Evolutionary conservation across 1,284 basidiomycete species (phyloP).

Genomic region (Cutaneotrichosporon sp.): DNA sequence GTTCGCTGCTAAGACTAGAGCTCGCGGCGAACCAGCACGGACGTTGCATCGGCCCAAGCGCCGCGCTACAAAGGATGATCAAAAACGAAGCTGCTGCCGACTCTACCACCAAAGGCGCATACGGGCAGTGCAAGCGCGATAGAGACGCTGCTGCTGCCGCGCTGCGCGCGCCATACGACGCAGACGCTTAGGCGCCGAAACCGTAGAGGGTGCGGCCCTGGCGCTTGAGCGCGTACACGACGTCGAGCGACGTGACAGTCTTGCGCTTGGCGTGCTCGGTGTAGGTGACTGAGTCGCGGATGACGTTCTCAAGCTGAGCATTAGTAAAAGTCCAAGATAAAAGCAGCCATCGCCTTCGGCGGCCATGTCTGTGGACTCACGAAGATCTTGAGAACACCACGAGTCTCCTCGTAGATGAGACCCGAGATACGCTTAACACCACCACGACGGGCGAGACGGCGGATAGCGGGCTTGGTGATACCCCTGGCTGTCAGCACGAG

Average conservation of each 20-base stretch:
- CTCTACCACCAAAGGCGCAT: background rate
- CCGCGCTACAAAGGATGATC: conserved; percentile 12
- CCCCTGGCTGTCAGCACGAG: conserved; percentile 29
- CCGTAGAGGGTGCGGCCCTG: conserved; percentile 84
- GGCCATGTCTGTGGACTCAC: conserved; percentile 14
- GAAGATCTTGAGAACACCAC: conserved; percentile 75
- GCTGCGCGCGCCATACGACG: background rate
- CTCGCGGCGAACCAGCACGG: background rate
- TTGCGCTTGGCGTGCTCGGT: conserved; percentile 92
- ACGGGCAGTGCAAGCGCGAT: too few species aligned
- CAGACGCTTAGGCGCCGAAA: conserved; percentile 59
- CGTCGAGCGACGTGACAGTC: conserved; percentile 72
- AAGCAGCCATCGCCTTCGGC: background rate
- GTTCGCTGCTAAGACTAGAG: too few species aligned
- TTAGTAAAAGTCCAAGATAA: background rate
- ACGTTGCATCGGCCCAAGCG: conserved; percentile 16
- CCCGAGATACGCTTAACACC: conserved; percentile 93
- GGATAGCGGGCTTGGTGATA: conserved; percentile 87
- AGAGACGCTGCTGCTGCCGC: too few species aligned
- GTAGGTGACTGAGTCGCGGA: conserved; percentile 82
- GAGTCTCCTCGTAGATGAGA: conserved; percentile 89
- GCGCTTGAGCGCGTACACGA: conserved; percentile 86
- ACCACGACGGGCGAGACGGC: conserved; percentile 88
- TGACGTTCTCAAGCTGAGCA: conserved; percentile 55
- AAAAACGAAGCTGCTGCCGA: conserved; percentile 11